Percentiles rank a stretch among this genome's conserved stretches.
These are phyloP conservation scores for Microcos paniculata DNA, from an alignment of 345 rosid species.

Conservation along the genomic window DNA sequence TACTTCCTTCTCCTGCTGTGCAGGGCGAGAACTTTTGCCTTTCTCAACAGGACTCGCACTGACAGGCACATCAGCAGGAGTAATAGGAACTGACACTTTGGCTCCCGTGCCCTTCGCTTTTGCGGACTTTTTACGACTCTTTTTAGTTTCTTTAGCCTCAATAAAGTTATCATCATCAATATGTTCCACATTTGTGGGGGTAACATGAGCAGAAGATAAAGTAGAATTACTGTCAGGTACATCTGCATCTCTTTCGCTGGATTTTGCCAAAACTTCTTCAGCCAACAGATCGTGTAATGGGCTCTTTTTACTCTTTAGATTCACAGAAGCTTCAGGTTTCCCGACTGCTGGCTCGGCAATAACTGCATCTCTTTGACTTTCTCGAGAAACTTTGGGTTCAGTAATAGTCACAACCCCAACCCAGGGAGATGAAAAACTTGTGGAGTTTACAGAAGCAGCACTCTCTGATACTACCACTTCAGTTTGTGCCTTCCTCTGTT, in stretches of 20 bases:
- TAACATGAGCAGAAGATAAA: conserved; percentile 30
- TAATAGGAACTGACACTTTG: conserved; percentile 40
- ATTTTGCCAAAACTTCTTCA: conserved; percentile 63
- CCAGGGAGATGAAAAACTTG: conserved; percentile 64
- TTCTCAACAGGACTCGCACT: conserved; percentile 68
- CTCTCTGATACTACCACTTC: conserved; percentile 59
- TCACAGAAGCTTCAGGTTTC: conserved; percentile 43
- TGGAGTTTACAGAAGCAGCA: conserved; percentile 38
- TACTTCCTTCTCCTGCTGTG: conserved; percentile 66
- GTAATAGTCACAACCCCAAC: conserved; percentile 61
- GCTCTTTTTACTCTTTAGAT: conserved; percentile 54
- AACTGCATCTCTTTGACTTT: conserved; percentile 40
- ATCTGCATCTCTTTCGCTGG: conserved; percentile 46
- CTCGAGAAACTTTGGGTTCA: conserved; percentile 51
- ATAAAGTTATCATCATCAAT: conserved; percentile 71
- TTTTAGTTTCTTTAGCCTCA: conserved; percentile 85
- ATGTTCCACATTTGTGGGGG: conserved; percentile 33
- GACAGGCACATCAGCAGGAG: conserved; percentile 48
- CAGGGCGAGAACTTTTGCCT: conserved; percentile 57
- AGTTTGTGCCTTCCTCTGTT: conserved; percentile 63
- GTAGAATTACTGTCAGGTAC: conserved; percentile 27
- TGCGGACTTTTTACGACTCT: conserved; percentile 87
- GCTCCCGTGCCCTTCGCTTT: conserved; percentile 65
- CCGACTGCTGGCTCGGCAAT: conserved; percentile 32
- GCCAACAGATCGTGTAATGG: conserved; percentile 70